Base-by-base conservation (phyloP, 345 rosid species). In the Corchorus olitorius region DNA sequence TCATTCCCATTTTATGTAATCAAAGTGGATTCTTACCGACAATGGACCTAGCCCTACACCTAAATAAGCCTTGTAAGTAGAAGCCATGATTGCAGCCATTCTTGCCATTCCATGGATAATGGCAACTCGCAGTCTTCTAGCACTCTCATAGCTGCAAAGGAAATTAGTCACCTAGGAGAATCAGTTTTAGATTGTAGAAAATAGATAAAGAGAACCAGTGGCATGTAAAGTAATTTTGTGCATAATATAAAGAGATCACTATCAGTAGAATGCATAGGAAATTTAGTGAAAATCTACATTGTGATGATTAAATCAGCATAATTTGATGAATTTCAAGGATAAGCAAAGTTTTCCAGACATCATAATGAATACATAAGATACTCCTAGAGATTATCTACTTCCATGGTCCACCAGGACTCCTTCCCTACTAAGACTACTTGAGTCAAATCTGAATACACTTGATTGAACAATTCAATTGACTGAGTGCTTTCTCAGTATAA, bases 31-130 rank as follows among this genome's bases (percentile, higher is more conserved):
- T 73, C 94, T 53, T 81, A 92, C 98, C 83, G 94, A 90, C 10
- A 93, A 80, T 45, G 97, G 98, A 75, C 99, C 98, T 67, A 96
- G 97, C 70, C 99, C 98, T 76, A 96, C 97, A 58, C 97, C 99
- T 77, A 96, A 77, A 87, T 92, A 93, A n/a, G 93, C 92, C 85
- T 91, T 93, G 82, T 93, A 96, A 75, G 97, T 90, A 7, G 98
- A 92, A 75, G 97, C 98, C 99, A 96, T 96, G 8, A 91, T 87
- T 69, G 99, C 97, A 62, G 98, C 97, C 92, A 86, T 83, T 80
- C 99, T 93, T 70, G 99, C 97, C 97, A 96, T 86, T 46, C 90
- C 87, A 82, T 96, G 98, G 77, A 96, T 89, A 70, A 90, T 64
- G 41, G 97, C 94, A 20, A 92, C 99, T 81, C 97, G 88, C 17